These are phyloP conservation scores for Globisporangium abappressorium DNA, from an alignment of 352 stramenopile species.

Conservation along the genomic window DNA sequence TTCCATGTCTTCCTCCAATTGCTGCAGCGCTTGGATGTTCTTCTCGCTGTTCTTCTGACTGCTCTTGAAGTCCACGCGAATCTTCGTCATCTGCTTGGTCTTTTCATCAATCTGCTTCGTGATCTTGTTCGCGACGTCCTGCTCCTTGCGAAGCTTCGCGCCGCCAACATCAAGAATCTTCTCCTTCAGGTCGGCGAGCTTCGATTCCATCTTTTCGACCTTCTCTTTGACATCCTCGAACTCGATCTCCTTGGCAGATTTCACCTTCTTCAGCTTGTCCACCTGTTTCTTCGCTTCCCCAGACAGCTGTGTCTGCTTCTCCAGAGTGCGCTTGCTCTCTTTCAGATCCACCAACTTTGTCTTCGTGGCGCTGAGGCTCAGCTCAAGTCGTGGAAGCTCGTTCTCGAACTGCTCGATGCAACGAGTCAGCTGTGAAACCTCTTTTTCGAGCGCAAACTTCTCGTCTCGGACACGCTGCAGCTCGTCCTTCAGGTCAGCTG, in stretches of 20 bases:
- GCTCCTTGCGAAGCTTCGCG: constrained; percentile 92
- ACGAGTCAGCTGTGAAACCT: constrained; percentile 82
- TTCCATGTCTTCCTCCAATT: constrained; percentile 76
- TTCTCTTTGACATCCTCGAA: constrained; percentile 63
- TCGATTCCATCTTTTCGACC: constrained; percentile 64
- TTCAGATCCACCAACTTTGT: constrained; percentile 60
- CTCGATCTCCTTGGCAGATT: constrained; percentile 89
- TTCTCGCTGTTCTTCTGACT: constrained; percentile 81
- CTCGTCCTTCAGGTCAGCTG: constrained; percentile 42
- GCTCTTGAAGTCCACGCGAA: constrained; percentile 81
- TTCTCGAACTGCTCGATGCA: constrained; percentile 89
- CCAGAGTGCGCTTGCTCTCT: constrained; percentile 64
- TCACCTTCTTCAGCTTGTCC: constrained; percentile 74
- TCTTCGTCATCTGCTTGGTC: constrained; percentile 87
- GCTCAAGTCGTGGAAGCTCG: constrained; percentile 88
- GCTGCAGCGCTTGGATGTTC: constrained; percentile 54
- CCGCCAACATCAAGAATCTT: constrained; percentile 95
- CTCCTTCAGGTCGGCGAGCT: constrained; percentile 92
- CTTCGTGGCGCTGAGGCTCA: constrained; percentile 75
- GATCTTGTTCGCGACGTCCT: constrained; percentile 84
- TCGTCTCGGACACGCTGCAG: constrained; percentile 59
- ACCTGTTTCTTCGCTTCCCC: constrained; percentile 86
- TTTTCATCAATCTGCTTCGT: constrained; percentile 86
- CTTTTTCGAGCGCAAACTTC: constrained; percentile 74
- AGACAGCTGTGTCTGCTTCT: constrained; percentile 87